These are phyloP conservation scores for Fistulifera pelliculosa DNA, from an alignment of 108 stramenopile species.

Conservation along the genomic window DNA sequence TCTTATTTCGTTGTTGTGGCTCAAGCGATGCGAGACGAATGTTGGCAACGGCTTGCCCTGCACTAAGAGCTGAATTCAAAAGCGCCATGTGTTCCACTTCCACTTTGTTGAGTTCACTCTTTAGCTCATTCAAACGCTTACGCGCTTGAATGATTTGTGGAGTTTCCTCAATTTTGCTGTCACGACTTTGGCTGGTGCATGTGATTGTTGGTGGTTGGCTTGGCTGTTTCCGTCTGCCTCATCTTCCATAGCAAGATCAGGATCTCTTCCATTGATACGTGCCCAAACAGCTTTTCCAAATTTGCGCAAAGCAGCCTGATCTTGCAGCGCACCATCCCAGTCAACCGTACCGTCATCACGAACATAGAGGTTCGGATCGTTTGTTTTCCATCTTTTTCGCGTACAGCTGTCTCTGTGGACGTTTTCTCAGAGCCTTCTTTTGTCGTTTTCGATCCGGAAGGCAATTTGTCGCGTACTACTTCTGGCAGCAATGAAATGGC, in stretches of 20 bases:
- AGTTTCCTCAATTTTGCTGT: constrained; percentile 80
- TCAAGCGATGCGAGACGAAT: constrained; percentile 68
- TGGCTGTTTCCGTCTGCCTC: constrained; percentile 18
- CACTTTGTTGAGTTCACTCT: constrained; percentile 32
- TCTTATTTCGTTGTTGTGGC: constrained; percentile 51
- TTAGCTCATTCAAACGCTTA: constrained; percentile 27
- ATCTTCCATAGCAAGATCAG: constrained; percentile 29
- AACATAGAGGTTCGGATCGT: constrained; percentile 80
- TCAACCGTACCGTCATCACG: constrained; percentile 96
- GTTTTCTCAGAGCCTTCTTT: too few species aligned
- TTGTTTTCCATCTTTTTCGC: not conserved
- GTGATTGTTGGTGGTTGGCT: not conserved
- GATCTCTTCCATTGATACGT: constrained; percentile 90
- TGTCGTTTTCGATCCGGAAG: constrained; percentile 1
- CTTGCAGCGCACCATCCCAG: constrained; percentile 96
- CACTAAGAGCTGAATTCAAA: constrained; percentile 54
- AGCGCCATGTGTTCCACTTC: constrained; percentile 52
- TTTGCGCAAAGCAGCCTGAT: constrained; percentile 80
- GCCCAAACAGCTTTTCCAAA: constrained; percentile 90
- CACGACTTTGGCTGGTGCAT: not conserved
- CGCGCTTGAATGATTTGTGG: constrained; percentile 54
- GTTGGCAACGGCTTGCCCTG: constrained; percentile 76
- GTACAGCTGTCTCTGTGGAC: not conserved
- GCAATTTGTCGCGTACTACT: constrained; percentile 21
- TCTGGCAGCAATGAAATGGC: constrained; percentile 15